Base-by-base conservation (phyloP, 257 asterid species). In the Voacanga thouarsii region DNA sequence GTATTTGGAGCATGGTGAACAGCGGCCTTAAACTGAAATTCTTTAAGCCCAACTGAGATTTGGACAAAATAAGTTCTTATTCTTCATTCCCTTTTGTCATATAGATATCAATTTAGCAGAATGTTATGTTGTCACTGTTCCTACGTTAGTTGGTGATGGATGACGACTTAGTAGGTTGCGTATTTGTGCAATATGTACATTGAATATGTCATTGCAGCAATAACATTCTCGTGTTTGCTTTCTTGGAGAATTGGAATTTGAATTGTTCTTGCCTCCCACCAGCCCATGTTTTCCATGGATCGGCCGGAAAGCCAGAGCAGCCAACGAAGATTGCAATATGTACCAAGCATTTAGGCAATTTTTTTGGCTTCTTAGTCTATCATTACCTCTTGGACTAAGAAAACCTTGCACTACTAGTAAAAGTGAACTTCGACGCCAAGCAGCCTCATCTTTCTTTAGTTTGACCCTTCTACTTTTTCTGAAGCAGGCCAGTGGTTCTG, bases 1-100 rank as follows among this genome's bases (percentile, higher is more conserved):
- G 99, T 2, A 90, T 93, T 82, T 93, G 99, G 99, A 96, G 99
- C 82, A 90, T 96, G 86, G 98, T 93, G 14, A 89, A 81, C 86
- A 96, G 77, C 82, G 98, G 98, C 16, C 85, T 93, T 39, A 96
- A 96, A 88, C 88, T 96, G 26, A 93, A 90, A 69, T 96, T 96
- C 80, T 96, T 96, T 81, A 96, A 96, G 86, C 82, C 82, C 45
- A 80, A 14, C 77, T 80, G 49, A 75, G 1, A 23, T 39, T 33
- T 45, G 41, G 66, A 15, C 47, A 24, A 24, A 45, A 28, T 5
- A 24, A 18, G 7, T 11, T 63, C 19, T 56, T 56, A 39, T 6
- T 60, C 21, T 14, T 24, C 18, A 19, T 3, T 10, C 44, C 18
- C 12, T 37, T 60, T 51, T 33, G 16, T n/a, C 12, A 44, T 51